phyloP scores from a whole-genome alignment of 2,329 filamentous ascomycete species.

The Dactylella cylindrospora region DNA sequence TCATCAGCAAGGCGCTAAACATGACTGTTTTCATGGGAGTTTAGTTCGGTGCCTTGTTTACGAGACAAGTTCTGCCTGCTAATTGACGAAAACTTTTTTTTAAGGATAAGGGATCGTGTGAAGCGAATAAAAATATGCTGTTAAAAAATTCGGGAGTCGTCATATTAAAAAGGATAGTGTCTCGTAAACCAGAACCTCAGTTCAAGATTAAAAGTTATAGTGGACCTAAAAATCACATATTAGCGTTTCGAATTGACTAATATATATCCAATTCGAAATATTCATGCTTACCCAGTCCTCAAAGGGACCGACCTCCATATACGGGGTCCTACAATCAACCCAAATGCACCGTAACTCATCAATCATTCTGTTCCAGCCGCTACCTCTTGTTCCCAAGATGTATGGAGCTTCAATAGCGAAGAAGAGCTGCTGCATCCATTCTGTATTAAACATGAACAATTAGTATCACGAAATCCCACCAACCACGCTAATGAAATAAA shows the following conservation, averaged over 20 bases:
- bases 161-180: not conserved
- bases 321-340: conserved; percentile 45
- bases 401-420: conserved; percentile 46
- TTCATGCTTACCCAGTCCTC: conserved; percentile 44
- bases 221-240: conserved; percentile 16
- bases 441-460: not conserved
- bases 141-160: too few species aligned
- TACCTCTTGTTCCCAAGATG: conserved; percentile 46
- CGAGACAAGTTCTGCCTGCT: too few species aligned
- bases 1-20: too few species aligned
- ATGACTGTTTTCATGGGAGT: too few species aligned
- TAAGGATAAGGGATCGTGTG: too few species aligned
- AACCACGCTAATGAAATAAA: not conserved
- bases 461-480: not conserved
- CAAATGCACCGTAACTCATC: conserved; percentile 48
- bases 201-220: conserved; percentile 30
- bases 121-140: too few species aligned
- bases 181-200: not conserved
- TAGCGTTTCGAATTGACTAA: not conserved
- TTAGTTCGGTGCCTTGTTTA: too few species aligned
- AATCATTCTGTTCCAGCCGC: conserved; percentile 48
- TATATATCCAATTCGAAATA: too few species aligned
- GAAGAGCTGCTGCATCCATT: conserved; percentile 45
- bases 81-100: too few species aligned
- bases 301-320: conserved; percentile 47